Base-by-base conservation (phyloP, 495 filamentous ascomycete species). In the Pyrenopolyporus hunteri region DNA sequence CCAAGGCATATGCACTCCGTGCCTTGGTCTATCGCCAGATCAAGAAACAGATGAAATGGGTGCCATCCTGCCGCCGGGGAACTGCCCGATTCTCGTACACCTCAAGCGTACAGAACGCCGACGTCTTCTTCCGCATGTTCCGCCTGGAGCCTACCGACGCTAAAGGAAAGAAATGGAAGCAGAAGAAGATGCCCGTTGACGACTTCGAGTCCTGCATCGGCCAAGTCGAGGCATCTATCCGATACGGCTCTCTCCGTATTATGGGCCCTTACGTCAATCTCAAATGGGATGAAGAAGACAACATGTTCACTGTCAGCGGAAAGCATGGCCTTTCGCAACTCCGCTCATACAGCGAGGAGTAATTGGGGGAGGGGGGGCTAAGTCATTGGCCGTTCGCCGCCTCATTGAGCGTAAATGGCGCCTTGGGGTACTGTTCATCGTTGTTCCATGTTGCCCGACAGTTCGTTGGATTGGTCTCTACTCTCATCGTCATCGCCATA, bases 141-240 rank as follows among this genome's bases (percentile, higher is more conserved):
- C 37, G 17, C 19, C 39, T 55, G 3, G 39, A 55, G 16, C 39
- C 51, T 10, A 35, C 39, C n/a, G 8, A 28, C 23, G 28, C 16
- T 6, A 55, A 55, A 20, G 42, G 52, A 11, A 56, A 56, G 31
- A 56, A 28, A 16, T 56, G 40, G 52, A 56, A 43, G 42, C 42
- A 56, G 42, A 56, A 46, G 52, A 56, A 43, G 42, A 46, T 56
- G n/a, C 39, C n/a, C 1, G 26, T 47, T 13, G 0, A 33, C 4
- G 31, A 47, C 6, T 37, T 46, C 6, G 54, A 57, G 32, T 0
- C 4, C 8, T 47, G 29, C 42, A 17, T 47, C 23, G 52, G 42
- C 6, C 0, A 26, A 39, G 17, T 46, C 23, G 39, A 43, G 37
- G 29, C 26, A 1, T 22, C 40, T 6, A 35, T 42, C 17, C 51